Evolutionary conservation across 331 rosid species (phyloP), one percentile per base, ranked within the genome.

Genomic region (Malus hybrid): DNA sequence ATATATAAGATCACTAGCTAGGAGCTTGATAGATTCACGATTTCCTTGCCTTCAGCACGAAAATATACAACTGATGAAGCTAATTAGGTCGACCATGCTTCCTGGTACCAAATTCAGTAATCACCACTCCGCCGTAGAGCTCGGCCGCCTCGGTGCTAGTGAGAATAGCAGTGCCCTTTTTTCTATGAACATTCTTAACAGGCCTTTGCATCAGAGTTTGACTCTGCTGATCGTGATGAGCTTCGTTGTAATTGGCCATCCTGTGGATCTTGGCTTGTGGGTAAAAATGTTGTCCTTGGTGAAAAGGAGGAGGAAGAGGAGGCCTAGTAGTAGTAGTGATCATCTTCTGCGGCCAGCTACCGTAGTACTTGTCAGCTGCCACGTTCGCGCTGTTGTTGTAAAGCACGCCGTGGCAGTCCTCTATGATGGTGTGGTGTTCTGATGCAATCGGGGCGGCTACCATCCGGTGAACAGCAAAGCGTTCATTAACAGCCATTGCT

Each of bases 121-220:
- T 18, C 39, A 27, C 13, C 14, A 7, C 2, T 20, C 76, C 69
- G 14, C 60, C 46, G 60, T 10, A 73, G 1, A 2, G 4, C 20
- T 61, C 0, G 59, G 12, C 79, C 24, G 65, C 72, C 56, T 75
- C 79, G 27, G 19, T 54, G 61, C 77, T 73, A 12, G 28, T 73
- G n/a, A 73, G 22, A 8, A 31, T 52, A 52, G 57, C 67, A 15
- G 4, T 6, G 65, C 16, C 18, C 32, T 11, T 59, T 59, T 0
- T 28, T 16, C 4, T 13, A 5, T 10, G 66, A 61, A 27, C 16
- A 5, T 3, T 22, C 5, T 6, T 69, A 6, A 9, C 39, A 5
- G 73, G 67, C 60, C 42, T 16, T 67, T 11, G 50, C 62, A n/a
- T n/a, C 57, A 6, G 19, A 16, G 18, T 52, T 18, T 50, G 56